Evolutionary conservation across 768 basidiomycete species (phyloP), one percentile per base, ranked within the genome.

Genomic region (Holtermanniella nyarrowii): DNA sequence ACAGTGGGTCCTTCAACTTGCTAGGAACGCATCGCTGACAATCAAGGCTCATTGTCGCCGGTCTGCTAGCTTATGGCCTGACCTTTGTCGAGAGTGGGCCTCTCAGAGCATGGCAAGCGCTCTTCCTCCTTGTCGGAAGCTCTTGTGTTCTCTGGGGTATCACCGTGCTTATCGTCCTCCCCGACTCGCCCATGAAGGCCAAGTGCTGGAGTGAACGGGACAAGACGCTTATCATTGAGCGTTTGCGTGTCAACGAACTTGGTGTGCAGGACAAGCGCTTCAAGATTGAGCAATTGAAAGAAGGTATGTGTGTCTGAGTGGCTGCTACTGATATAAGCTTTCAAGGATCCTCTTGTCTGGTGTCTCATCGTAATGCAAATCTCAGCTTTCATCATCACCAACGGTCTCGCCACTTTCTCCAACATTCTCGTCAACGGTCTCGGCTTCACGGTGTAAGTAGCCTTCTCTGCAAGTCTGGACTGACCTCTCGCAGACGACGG

Each of bases 261-360:
- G 77, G 77, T 16, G 74, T 79, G 13, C 78, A 79, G 60, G 78
- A 79, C 58, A 75, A 71, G 55, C 66, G 72, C 40, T 79, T 77
- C 69, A 80, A 79, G 44, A 57, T 50, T 59, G 56, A 58, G 18
- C 64, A 65, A 26, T 40, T 63, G 74, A 70, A 64, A 50, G 78
- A 79, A 59, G n/a, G n/a, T n/a, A n/a, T n/a, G n/a, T n/a, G n/a
- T n/a, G n/a, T n/a, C n/a, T n/a, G n/a, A n/a, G n/a, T n/a, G n/a
- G n/a, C n/a, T n/a, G n/a, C n/a, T n/a, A n/a, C n/a, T n/a, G n/a
- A n/a, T n/a, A n/a, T n/a, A n/a, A 59, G 78, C 75, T 0, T 51
- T 77, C 49, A 65, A 58, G 25, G 79, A 80, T 54, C 73, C 74
- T 0, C 75, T 72, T 14, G 76, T 78, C 5, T 77, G 77, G 76